Base-by-base conservation (phyloP, 495 filamentous ascomycete genomes). In the Aspergillus taichungensis region DNA sequence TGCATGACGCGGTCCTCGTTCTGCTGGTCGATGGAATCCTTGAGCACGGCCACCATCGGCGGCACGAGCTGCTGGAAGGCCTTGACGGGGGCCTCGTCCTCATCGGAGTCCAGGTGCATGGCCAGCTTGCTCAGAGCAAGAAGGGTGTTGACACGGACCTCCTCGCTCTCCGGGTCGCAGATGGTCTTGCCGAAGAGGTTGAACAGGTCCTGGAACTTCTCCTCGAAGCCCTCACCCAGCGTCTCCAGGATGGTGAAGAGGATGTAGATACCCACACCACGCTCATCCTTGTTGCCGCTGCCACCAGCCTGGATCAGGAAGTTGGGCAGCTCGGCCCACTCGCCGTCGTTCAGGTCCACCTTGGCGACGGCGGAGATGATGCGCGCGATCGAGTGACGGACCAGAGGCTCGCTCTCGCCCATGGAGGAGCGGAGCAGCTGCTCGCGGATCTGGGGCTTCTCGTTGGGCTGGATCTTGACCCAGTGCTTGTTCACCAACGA, bases 131-230 rank as follows among this genome's bases (percentile, higher is more conserved):
- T 87, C 46, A 96, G 76, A n/a, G 87, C 88, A 54, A 95, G 77
- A 67, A 97, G 83, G 24, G 90, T 94, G 69, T 96, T 98, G 66
- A 94, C 80, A 45, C 91, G 83, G 40, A 98, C 94, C 59, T 92
- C 83, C 45, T 82, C 74, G 63, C 87, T 95, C 68, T 95, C 84
- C 13, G 84, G 84, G 61, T 98, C 94, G 49, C 76, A 77, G 58
- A 98, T 92, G 10, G 89, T 95, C 63, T 78, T 85, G 62, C 66
- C 69, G 71, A 97, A 96, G 8, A 97, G 77, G 46, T 74, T 73
- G 56, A 97, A 86, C 30, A 97, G 76, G 50, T 86, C 81, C 36
- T 70, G 60, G 53, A 88, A 77, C 57, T 88, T 80, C 52, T 88
- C 86, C 54, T 77, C 75, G 53, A 94, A 87, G 34, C 75, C 71